These are phyloP conservation scores for Penicillium dipodomyicola DNA, from an alignment of 495 filamentous ascomycete species.

Conservation along the genomic window DNA sequence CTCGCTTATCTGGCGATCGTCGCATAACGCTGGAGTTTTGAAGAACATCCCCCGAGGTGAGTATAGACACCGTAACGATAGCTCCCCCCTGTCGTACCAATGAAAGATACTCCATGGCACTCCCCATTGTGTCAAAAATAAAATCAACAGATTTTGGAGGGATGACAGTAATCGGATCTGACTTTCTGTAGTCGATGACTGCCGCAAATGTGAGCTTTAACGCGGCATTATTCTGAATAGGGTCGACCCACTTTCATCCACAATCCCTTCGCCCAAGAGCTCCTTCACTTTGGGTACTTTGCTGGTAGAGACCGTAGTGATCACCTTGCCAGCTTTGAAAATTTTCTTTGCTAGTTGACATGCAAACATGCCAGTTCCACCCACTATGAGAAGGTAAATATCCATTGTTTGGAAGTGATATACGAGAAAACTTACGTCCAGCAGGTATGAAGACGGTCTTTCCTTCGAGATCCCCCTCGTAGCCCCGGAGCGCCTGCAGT, in stretches of 20 bases:
- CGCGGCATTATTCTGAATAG: neutral
- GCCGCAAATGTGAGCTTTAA: constrained; percentile 23
- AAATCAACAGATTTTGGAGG: constrained; percentile 48
- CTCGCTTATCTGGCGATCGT: constrained; percentile 23
- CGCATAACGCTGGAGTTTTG: constrained; percentile 1
- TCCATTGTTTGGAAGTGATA: neutral
- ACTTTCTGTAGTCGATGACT: constrained; percentile 52
- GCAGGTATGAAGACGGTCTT: constrained; percentile 57
- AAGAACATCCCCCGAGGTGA: neutral
- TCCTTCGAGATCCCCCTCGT: constrained; percentile 40
- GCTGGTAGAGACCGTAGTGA: constrained; percentile 52
- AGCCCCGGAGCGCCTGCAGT: constrained; percentile 41
- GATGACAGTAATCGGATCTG: constrained; percentile 39
- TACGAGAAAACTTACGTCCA: constrained; percentile 26
- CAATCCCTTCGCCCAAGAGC: constrained; percentile 1
- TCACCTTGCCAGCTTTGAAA: constrained; percentile 47
- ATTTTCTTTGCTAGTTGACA: constrained; percentile 55
- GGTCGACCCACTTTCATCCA: constrained; percentile 19
- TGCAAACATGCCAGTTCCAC: constrained; percentile 47
- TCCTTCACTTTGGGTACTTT: constrained; percentile 47
- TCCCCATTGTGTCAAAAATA: constrained; percentile 50
- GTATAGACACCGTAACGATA: neutral
- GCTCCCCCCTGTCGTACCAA: constrained; percentile 33
- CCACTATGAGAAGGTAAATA: constrained; percentile 27
- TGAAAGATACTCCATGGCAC: constrained; percentile 31